phyloP scores from a whole-genome alignment of 75 land plant genomes.

The Ceratopteris richardii region DNA sequence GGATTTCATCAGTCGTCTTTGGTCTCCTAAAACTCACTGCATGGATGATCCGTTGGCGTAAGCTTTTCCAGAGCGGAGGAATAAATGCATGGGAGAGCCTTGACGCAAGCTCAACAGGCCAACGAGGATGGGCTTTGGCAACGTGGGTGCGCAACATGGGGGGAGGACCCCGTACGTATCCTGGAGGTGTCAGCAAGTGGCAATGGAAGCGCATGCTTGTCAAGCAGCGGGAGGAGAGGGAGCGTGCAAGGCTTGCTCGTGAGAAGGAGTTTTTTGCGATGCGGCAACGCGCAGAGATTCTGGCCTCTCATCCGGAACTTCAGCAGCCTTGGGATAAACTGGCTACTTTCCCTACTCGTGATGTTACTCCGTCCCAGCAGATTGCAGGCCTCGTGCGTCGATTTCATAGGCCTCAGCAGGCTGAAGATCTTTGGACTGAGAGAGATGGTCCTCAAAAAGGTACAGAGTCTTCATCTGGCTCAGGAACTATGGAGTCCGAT shows the following conservation, averaged over 20 bases:
- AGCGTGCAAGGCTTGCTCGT: slow-evolving; percentile 16
- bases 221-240: slow-evolving; percentile 21
- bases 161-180: slow-evolving; percentile 36
- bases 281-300: slow-evolving; percentile 15
- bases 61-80: too few species aligned
- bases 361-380: slow-evolving; percentile 3
- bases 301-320: slow-evolving; percentile 13
- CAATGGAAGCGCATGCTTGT: slow-evolving; percentile 37
- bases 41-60: too few species aligned
- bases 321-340: slow-evolving; percentile 31
- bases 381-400: slow-evolving; percentile 14
- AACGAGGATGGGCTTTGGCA: too few species aligned
- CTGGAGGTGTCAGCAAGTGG: slow-evolving; percentile 37
- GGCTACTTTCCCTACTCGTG: slow-evolving; percentile 6
- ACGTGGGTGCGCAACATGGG: slow-evolving; percentile 20
- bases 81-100: too few species aligned
- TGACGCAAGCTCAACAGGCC: too few species aligned
- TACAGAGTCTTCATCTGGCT: background rate
- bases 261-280: slow-evolving; percentile 20
- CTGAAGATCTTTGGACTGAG: slow-evolving; percentile 27
- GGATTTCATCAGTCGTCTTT: too few species aligned
- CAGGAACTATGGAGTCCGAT: background rate
- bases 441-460: slow-evolving; percentile 19
- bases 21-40: too few species aligned
- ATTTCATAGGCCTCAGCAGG: slow-evolving; percentile 12